Conservation (phyloP, 768 basidiomycete species). For the Lactifluus subvellereus region DNA sequence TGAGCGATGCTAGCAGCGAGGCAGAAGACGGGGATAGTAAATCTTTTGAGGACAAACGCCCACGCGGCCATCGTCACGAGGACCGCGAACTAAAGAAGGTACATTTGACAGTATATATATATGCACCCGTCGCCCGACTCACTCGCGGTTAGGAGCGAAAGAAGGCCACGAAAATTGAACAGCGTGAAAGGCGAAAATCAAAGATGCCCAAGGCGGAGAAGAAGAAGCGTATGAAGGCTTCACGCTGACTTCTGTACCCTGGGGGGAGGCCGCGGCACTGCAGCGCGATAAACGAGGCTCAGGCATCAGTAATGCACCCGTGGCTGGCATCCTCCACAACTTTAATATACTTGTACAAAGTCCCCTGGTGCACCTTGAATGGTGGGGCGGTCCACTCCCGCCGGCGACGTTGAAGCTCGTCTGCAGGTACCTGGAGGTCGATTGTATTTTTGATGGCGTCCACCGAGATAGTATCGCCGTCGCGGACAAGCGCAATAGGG, state of each 20-base stretch:
- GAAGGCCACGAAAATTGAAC: constrained; percentile 80
- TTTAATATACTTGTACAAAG: constrained; percentile 86
- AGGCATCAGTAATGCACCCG: constrained; percentile 88
- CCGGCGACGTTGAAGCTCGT: constrained; percentile 71
- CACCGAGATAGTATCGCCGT: constrained; percentile 83
- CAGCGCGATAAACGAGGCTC: constrained; percentile 24
- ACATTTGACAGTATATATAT: neutral
- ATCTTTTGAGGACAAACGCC: constrained; percentile 47
- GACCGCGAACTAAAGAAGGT: constrained; percentile 91
- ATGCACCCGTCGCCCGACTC: constrained; percentile 1
- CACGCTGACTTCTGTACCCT: constrained; percentile 16
- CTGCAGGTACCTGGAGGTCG: constrained; percentile 66
- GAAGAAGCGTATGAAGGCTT: constrained; percentile 69
- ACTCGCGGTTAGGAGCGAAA: constrained; percentile 72
- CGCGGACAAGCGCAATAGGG: constrained; percentile 83
- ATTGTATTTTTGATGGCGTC: constrained; percentile 86
- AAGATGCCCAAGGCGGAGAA: constrained; percentile 98
- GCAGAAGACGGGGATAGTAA: constrained; percentile 32
- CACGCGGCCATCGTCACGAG: constrained; percentile 88
- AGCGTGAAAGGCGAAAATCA: constrained; percentile 78
- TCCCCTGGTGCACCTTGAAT: constrained; percentile 76
- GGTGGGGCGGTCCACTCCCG: constrained; percentile 78
- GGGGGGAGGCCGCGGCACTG: neutral
- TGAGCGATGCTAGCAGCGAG: constrained; percentile 34
- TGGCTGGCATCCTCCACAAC: constrained; percentile 85